Percentiles rank a stretch among this genome's conserved stretches.
phyloP scores from a whole-genome alignment of 2,329 filamentous ascomycete genomes.

The Alternaria longipes region DNA sequence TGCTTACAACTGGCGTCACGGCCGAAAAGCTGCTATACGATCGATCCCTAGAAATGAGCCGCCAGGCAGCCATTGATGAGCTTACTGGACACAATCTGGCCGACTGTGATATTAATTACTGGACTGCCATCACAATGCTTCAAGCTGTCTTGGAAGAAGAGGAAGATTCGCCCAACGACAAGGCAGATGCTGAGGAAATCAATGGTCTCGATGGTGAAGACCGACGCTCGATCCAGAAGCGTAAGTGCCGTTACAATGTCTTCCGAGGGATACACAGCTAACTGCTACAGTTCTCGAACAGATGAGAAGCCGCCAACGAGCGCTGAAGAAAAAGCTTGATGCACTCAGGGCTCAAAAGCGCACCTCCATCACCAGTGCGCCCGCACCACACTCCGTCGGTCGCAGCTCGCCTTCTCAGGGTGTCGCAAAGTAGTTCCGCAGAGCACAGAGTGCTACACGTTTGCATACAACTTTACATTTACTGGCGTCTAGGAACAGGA shows the following conservation, averaged over 20 bases:
- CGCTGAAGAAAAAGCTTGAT: conserved; percentile 58
- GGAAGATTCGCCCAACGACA: conserved; percentile 63
- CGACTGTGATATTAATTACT: conserved; percentile 91
- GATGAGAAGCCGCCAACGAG: conserved; percentile 53
- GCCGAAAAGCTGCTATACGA: conserved; percentile 99
- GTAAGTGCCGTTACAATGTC: conserved; percentile 59
- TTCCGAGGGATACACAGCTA: conserved; percentile 20
- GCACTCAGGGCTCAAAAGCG: conserved; percentile 51
- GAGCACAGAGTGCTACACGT: neutral
- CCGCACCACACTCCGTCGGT: conserved; percentile 37
- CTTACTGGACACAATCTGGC: conserved; percentile 87
- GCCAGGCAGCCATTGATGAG: conserved; percentile 92
- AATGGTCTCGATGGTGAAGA: conserved; percentile 73
- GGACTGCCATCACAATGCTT: conserved; percentile 92
- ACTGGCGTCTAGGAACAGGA: conserved; percentile 1
- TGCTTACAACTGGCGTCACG: conserved; percentile 86
- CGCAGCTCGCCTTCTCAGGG: conserved; percentile 47
- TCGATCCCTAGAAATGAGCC: conserved; percentile 94
- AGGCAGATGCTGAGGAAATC: conserved; percentile 59
- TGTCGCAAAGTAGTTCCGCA: conserved; percentile 15
- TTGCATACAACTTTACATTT: conserved; percentile 5
- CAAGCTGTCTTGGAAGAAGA: conserved; percentile 93
- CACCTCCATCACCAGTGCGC: conserved; percentile 45
- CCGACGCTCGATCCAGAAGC: conserved; percentile 75
- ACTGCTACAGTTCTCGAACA: conserved; percentile 57